These are phyloP conservation scores for Tricholoma flavovirens DNA, from an alignment of 768 basidiomycete species.

Conservation along the genomic window DNA sequence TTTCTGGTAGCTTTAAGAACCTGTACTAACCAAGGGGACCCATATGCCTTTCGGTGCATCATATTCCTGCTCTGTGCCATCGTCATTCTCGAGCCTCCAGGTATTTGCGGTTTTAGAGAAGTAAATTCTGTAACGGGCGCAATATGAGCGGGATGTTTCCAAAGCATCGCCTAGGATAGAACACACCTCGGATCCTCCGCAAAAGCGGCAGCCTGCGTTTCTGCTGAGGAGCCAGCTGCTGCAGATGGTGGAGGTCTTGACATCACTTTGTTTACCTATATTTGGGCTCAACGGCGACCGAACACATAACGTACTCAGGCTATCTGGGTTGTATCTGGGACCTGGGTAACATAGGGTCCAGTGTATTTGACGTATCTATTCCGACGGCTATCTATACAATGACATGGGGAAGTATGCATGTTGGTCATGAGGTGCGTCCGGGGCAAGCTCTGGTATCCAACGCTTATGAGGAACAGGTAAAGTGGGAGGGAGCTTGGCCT, in stretches of 20 bases:
- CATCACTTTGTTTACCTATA: conserved; percentile 39
- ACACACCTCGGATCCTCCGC: conserved; percentile 66
- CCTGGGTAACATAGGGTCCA: no score
- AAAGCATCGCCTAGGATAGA: conserved; percentile 7
- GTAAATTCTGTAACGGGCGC: conserved; percentile 48
- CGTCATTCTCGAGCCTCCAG: conserved; percentile 88
- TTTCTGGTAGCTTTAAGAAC: neutral
- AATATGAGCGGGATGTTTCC: conserved; percentile 17
- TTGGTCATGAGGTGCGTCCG: conserved; percentile 79
- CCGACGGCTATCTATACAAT: conserved; percentile 42
- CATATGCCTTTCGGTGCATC: conserved; percentile 70
- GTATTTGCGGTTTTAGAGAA: conserved; percentile 69
- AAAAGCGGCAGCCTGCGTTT: conserved; percentile 61
- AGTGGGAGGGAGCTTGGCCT: conserved; percentile 64
- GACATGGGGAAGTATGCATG: conserved; percentile 82
- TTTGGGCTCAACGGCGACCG: conserved; percentile 25
- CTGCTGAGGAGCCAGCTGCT: conserved; percentile 47
- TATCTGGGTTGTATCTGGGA: no score
- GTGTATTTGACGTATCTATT: neutral
- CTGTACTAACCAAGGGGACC: conserved; percentile 71
- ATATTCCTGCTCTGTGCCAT: conserved; percentile 89
- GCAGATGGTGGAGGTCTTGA: conserved; percentile 43
- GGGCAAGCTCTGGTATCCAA: conserved; percentile 69
- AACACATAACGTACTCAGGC: neutral
- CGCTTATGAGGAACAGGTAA: conserved; percentile 63